These are phyloP conservation scores for Penicillium maclennaniae DNA, from an alignment of 495 filamentous ascomycete species.

Conservation along the genomic window DNA sequence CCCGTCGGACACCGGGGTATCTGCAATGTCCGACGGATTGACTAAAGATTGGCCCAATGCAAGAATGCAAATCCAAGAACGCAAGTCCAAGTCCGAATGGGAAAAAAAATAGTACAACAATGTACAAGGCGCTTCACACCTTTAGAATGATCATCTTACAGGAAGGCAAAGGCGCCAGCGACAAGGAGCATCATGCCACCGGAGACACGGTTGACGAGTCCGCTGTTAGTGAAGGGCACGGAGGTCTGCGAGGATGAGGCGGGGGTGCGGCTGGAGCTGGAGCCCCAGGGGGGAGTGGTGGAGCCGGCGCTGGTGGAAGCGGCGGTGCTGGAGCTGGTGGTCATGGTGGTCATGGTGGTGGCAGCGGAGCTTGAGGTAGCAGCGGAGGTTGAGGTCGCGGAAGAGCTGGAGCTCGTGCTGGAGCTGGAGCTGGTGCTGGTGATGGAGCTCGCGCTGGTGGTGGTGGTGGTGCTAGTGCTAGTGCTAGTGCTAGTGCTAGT, in stretches of 20 bases:
- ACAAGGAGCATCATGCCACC: slow-evolving; percentile 37
- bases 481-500: slow-evolving; percentile 12
- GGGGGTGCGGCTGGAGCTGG: slow-evolving; percentile 8
- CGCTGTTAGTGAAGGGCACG: slow-evolving; percentile 29
- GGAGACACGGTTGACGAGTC: slow-evolving; percentile 35
- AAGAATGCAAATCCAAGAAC: not conserved
- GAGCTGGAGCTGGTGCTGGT: slow-evolving; percentile 7
- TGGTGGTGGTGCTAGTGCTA: slow-evolving; percentile 4
- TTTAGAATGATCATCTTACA: slow-evolving; percentile 21
- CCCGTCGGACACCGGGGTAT: not conserved
- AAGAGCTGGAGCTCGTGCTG: slow-evolving; percentile 1
- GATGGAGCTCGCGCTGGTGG: not conserved
- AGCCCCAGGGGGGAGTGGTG: slow-evolving; percentile 7
- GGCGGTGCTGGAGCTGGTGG: slow-evolving; percentile 30
- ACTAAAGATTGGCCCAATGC: not conserved
- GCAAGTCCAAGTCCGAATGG: not conserved
- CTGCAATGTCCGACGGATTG: not conserved
- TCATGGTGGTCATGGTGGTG: slow-evolving; percentile 1
- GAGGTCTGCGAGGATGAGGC: slow-evolving; percentile 9
- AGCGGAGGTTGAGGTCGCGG: no score
- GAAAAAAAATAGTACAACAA: no score
- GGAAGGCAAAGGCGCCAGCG: slow-evolving; percentile 29
- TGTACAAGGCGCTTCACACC: not conserved
- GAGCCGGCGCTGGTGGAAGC: slow-evolving; percentile 29
- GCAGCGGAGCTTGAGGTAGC: no score